Conservation (phyloP, 2,329 filamentous ascomycete genomes). For the Fusarium temperatum region DNA sequence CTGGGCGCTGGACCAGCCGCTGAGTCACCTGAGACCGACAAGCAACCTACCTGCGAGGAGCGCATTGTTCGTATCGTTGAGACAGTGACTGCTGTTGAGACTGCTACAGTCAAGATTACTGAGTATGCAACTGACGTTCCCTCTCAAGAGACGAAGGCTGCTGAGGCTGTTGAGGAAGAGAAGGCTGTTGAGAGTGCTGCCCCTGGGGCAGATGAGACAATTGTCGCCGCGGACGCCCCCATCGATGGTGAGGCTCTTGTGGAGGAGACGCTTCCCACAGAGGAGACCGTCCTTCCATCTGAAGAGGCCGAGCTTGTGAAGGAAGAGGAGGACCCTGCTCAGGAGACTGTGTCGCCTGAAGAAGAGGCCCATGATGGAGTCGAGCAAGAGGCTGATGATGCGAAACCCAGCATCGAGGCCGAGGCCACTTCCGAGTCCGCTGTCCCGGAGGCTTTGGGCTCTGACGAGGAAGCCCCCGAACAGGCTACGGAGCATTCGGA, state of each 20-base stretch:
- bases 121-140: constrained; percentile 44
- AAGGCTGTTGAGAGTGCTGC: constrained; percentile 3
- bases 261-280: not conserved
- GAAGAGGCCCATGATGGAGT: not conserved
- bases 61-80: constrained; percentile 36
- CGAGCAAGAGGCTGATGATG: not conserved
- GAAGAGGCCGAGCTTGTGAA: not conserved
- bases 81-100: constrained; percentile 49
- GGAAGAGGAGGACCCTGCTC: constrained; percentile 4
- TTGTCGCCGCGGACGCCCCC: not conserved
- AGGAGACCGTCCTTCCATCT: not conserved
- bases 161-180: not conserved
- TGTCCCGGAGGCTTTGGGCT: not conserved
- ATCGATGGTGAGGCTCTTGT: not conserved
- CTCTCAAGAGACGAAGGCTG: constrained; percentile 19
- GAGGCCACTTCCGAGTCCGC: not conserved
- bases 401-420: not conserved
- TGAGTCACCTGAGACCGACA: constrained; percentile 33
- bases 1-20: not conserved
- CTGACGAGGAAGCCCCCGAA: not conserved
- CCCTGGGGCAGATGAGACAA: not conserved
- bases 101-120: constrained; percentile 43
- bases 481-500: not conserved
- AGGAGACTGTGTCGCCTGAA: not conserved
- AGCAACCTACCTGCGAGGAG: constrained; percentile 33